These are phyloP conservation scores for Acrasis kona DNA, from an alignment of 78 protist genomes.

Conservation along the genomic window DNA sequence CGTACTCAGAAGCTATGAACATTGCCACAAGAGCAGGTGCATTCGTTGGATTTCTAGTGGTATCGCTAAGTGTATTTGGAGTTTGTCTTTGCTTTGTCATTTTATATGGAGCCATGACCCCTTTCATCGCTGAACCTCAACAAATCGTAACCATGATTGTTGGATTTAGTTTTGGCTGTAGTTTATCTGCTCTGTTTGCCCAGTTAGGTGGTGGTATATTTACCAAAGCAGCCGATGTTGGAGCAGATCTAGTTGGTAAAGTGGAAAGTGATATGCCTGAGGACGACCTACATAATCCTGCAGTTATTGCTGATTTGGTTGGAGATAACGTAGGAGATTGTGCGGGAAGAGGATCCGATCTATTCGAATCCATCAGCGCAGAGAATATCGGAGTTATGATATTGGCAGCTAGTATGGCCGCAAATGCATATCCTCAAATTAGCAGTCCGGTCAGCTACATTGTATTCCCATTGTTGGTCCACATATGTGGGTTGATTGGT, in stretches of 20 bases:
- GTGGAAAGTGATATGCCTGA: slow-evolving; percentile 61
- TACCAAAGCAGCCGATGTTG: slow-evolving; percentile 83
- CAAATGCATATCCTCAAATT: too few species aligned
- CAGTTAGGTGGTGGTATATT: slow-evolving; percentile 78
- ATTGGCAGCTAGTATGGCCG: too few species aligned
- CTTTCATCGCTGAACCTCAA: not conserved
- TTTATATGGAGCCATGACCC: not conserved
- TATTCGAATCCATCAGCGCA: slow-evolving; percentile 70
- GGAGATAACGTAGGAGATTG: slow-evolving; percentile 83
- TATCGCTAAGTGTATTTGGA: slow-evolving; percentile 34
- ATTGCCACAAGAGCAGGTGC: slow-evolving; percentile 53
- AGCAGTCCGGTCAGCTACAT: too few species aligned
- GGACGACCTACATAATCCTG: slow-evolving; percentile 76
- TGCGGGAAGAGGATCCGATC: slow-evolving; percentile 66
- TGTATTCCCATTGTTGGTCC: slow-evolving; percentile 37
- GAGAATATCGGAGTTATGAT: slow-evolving; percentile 70
- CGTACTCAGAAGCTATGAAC: not conserved
- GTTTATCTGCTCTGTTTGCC: slow-evolving; percentile 72
- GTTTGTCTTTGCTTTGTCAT: slow-evolving; percentile 35
- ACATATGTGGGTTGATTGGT: slow-evolving; percentile 26
- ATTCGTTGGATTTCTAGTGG: slow-evolving; percentile 33
- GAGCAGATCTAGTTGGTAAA: slow-evolving; percentile 77
- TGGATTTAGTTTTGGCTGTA: slow-evolving; percentile 75
- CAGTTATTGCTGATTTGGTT: slow-evolving; percentile 67
- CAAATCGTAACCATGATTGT: slow-evolving; percentile 34